A percentile compares a stretch with the other conserved stretches of the same genome.
Evolutionary conservation across 352 stramenopile species (phyloP).

Genomic region (Discostella stelligera): DNA sequence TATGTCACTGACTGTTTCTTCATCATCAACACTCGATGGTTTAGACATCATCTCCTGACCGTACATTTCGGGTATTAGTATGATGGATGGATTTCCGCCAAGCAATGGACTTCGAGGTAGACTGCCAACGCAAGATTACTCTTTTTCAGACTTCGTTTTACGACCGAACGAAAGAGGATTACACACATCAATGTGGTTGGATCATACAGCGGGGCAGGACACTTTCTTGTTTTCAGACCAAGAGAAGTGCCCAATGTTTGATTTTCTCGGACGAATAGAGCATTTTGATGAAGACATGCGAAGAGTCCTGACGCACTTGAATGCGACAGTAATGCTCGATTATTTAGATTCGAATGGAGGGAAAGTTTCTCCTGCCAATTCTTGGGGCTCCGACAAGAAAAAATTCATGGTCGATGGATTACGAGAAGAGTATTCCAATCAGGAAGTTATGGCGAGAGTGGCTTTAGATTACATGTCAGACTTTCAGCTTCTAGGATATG

Average conservation of each 20-base stretch:
- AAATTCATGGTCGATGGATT: constrained; percentile 25
- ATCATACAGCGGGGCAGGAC: constrained; percentile 23
- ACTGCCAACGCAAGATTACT: not conserved
- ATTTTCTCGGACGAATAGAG: constrained; percentile 39
- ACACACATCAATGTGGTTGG: constrained; percentile 30
- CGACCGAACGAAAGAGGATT: constrained; percentile 17
- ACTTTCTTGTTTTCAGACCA: constrained; percentile 28
- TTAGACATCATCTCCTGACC: not conserved
- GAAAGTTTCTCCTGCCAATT: constrained; percentile 19
- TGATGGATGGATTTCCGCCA: constrained; percentile 40
- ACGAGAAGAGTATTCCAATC: constrained; percentile 17
- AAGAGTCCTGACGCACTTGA: constrained; percentile 37
- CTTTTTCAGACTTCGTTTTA: constrained; percentile 30
- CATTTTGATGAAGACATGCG: constrained; percentile 43
- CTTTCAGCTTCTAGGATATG: constrained; percentile 35
- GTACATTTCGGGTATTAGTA: constrained; percentile 19
- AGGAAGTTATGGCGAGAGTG: constrained; percentile 21
- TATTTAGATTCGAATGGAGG: constrained; percentile 29
- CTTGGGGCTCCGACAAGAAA: constrained; percentile 35
- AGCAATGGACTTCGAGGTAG: not conserved
- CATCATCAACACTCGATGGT: not conserved
- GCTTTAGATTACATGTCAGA: constrained; percentile 25
- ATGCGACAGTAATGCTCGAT: constrained; percentile 31
- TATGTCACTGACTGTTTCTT: not conserved
- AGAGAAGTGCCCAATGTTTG: constrained; percentile 36